Base-by-base conservation (phyloP, 2,329 filamentous ascomycete genomes). In the Mycosphaerelloides madeirae region DNA sequence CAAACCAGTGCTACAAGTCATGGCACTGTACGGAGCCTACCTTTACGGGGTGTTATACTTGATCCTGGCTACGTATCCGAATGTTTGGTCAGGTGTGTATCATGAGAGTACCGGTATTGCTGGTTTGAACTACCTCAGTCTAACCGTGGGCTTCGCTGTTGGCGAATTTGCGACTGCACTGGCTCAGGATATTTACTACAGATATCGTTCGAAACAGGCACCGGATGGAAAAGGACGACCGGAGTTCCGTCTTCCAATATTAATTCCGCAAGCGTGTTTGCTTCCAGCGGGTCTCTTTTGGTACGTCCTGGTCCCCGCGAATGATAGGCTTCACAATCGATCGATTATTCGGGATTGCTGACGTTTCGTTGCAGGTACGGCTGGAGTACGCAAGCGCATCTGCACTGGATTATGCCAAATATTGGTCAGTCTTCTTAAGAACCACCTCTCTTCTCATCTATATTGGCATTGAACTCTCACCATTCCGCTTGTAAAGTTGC, bases 81-180 rank as follows among this genome's bases (percentile, higher is more conserved):
- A 44, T 29, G 50, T 54, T 12, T 58, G 51, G 41, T 50, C 53
- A 35, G 54, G 49, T 14, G 46, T 48, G 7, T 59, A 61, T 39
- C 46, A 51, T 14, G 49, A 56, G 31, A 43, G 43, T 11, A 44
- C 51, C n/a, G 53, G 54, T 12, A 42, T 49, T 28, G 55, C 55
- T 4, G 51, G 51, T 12, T 40, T 60, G 35, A 58, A 59, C 48
- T 59, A 59, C 35, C 43, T 59, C 9, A 55, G 52, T 4, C 45
- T 56, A 8, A 54, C 54, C 5, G 40, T 79, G 0, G 80, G 80
- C 2, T 79, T 80, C 56, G 61, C 78, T n/a, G 57, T 70, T 0
- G 80, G 74, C 2, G 52, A 60, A 2, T 58, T 60, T 16, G 58
- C 58, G 5, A 49, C 47, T 3, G 49, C 46, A 14, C 20, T 45